Conservation (phyloP, 805 yeast genomes). For the Clavispora fructus region DNA sequence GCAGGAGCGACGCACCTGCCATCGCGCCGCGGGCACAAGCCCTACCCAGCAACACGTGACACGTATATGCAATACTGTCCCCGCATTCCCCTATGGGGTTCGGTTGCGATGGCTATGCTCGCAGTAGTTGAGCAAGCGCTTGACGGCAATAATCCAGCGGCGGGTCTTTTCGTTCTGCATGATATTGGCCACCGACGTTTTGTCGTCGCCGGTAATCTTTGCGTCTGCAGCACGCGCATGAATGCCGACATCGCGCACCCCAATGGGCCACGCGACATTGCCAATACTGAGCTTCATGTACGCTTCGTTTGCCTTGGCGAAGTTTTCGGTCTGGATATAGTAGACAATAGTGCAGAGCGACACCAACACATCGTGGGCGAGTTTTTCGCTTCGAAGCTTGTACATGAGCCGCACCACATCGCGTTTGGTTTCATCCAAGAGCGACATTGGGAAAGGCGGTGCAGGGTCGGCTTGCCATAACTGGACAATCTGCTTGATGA, state of each 20-base stretch:
- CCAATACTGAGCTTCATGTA: slow-evolving; percentile 79
- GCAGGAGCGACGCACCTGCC: slow-evolving; percentile 1
- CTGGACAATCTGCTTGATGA: slow-evolving; percentile 39
- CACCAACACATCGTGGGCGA: slow-evolving; percentile 44
- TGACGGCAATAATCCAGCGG: slow-evolving; percentile 70
- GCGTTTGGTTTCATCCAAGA: slow-evolving; percentile 31
- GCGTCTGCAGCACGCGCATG: slow-evolving; percentile 66
- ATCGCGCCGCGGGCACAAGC: slow-evolving; percentile 11
- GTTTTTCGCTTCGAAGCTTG: slow-evolving; percentile 26
- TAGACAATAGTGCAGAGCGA: slow-evolving; percentile 56
- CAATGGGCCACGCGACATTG: slow-evolving; percentile 90
- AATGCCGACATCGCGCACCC: slow-evolving; percentile 72
- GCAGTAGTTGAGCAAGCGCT: slow-evolving; percentile 52
- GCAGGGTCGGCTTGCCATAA: slow-evolving; percentile 32
- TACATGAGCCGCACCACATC: slow-evolving; percentile 50
- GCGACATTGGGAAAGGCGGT: slow-evolving; percentile 1
- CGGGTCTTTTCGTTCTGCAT: slow-evolving; percentile 75
- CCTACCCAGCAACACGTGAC: slow-evolving; percentile 5
- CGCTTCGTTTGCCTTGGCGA: slow-evolving; percentile 53
- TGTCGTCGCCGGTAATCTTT: slow-evolving; percentile 46
- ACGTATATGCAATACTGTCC: background rate
- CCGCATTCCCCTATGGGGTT: background rate
- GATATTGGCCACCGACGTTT: slow-evolving; percentile 53
- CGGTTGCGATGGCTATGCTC: slow-evolving; percentile 1
- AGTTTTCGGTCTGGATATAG: slow-evolving; percentile 53